phyloP scores from a whole-genome alignment of 306 rosid species.

The Styphnolobium japonicum region DNA sequence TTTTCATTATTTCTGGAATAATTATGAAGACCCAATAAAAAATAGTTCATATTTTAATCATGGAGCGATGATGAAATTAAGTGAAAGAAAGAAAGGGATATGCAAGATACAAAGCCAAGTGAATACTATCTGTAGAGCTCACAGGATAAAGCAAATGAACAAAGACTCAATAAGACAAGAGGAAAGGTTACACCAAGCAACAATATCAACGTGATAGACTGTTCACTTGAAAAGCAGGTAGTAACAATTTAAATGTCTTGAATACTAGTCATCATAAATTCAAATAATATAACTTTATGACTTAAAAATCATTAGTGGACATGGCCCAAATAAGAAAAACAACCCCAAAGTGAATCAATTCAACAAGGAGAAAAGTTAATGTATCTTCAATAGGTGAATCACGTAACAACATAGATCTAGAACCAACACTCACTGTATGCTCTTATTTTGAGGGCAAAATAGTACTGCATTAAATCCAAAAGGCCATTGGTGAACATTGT shows the following conservation, averaged over 20 bases:
- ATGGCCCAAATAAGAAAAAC: not conserved
- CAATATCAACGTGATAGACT: not conserved
- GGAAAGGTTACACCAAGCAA: not conserved
- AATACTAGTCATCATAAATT: not conserved
- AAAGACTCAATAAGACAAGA: not conserved
- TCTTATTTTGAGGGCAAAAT: not conserved
- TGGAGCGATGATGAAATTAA: not conserved
- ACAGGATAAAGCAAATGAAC: not conserved
- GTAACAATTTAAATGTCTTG: not conserved
- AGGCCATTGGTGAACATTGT: not conserved
- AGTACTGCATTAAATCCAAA: constrained; percentile 3
- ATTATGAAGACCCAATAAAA: not conserved
- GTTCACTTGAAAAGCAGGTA: not conserved
- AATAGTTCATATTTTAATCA: not conserved
- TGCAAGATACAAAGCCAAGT: not conserved
- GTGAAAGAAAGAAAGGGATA: not conserved
- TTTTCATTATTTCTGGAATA: not conserved
- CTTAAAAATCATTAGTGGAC: not conserved
- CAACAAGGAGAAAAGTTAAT: not conserved
- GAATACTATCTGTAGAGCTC: not conserved
- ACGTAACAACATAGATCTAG: not conserved
- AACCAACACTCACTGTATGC: not conserved
- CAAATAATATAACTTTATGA: not conserved
- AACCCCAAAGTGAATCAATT: not conserved
- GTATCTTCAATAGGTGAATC: not conserved